Evolutionary conservation across 371 early-diverging fungal species (phyloP), one percentile per base, ranked within the genome.

Genomic region (Dinochytrium kinnereticum): DNA sequence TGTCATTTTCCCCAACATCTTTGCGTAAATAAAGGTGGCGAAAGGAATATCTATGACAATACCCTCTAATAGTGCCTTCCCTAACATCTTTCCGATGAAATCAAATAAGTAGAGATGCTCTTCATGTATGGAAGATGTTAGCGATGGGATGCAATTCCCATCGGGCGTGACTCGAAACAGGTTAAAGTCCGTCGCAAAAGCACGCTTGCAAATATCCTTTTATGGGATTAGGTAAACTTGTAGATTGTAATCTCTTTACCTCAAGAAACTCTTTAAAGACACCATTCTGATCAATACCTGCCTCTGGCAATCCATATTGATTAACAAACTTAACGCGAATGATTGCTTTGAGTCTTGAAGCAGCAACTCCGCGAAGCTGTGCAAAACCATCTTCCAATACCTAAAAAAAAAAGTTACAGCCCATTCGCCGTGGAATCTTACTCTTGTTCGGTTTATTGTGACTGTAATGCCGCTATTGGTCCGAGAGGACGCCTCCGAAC

Each of bases 221-320:
- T n/a, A n/a, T 89, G 44, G 37, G 40, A 57, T 37, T 5, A 40
- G 34, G 26, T 53, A 31, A 59, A 70, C 59, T 51, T 21, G 66
- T 39, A 37, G 51, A 33, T 15, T 30, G 76, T 61, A 0, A 55
- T 87, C 57, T 5, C 5, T 24, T 15, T 55, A 55, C 57, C 61
- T 61, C 93, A 61, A 96, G 78, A 75, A 96, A 97, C 82, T 97
- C 96, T 81, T 96, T 97, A 78, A 95, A 97, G 3, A 96, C 93
- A 1, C 82, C 95, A 24, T 96, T 96, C 65, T 96, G 97, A 80
- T 97, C 98, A 71, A 97, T 92, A 1, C 98, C 98, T 17, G 94
- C 94, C 80, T 98, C 98, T 24, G 81, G 83, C 44, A 95, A 78
- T 0, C 96, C 96, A 74, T 92, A 91, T 68, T 91, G 88, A 77